phyloP scores from a whole-genome alignment of 257 asterid genomes.

The Solanum neorickii region DNA sequence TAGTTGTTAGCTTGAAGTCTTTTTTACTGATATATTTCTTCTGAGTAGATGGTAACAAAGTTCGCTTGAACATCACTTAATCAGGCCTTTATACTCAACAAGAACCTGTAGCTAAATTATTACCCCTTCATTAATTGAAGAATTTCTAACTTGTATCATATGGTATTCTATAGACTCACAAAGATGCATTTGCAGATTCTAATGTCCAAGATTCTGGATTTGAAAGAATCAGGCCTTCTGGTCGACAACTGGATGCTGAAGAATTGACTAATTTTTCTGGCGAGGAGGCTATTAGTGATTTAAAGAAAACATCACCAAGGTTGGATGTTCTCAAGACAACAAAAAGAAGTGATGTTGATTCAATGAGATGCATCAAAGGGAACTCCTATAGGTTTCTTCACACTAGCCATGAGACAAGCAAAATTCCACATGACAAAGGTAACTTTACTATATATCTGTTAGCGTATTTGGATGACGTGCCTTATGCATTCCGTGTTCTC shows the following conservation, averaged over 20 bases:
- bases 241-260: constrained; percentile 17
- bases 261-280: neutral
- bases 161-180: neutral
- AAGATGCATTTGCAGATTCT: constrained; percentile 4
- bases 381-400: constrained; percentile 73
- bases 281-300: too few relatives aligned
- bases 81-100: constrained; percentile 15
- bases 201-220: constrained; percentile 16
- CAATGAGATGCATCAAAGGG: constrained; percentile 72
- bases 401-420: neutral
- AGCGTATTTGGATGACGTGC: too few relatives aligned
- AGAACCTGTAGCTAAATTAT: constrained; percentile 14
- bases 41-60: constrained; percentile 27
- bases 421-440: neutral
- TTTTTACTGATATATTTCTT: neutral
- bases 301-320: constrained; percentile 28
- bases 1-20: constrained; percentile 1
- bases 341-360: constrained; percentile 33
- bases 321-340: constrained; percentile 31
- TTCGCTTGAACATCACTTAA: constrained; percentile 13
- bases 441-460: neutral
- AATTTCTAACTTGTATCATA: constrained; percentile 5
- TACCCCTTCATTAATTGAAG: neutral
- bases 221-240: constrained; percentile 9
- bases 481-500: too few relatives aligned